A percentile compares a stretch with the other conserved stretches of the same genome.
These are phyloP conservation scores for Primulina eburnea DNA, from an alignment of 257 asterid genomes.

Conservation along the genomic window DNA sequence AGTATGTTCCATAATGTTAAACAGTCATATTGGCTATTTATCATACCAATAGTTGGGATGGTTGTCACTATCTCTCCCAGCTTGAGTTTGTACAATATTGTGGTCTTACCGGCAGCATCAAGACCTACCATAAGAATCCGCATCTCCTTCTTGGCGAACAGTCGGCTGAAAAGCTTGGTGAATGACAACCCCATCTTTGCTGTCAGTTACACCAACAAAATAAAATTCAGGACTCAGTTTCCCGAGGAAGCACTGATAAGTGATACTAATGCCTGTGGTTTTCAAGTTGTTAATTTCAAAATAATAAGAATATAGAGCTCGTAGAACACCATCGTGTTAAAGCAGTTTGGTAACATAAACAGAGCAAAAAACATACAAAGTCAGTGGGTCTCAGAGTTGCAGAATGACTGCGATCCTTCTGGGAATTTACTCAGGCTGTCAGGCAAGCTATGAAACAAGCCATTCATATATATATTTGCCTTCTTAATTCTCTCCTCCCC, in stretches of 20 bases:
- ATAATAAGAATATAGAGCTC: neutral
- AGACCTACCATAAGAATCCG: constrained; percentile 83
- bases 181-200: constrained; percentile 75
- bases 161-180: constrained; percentile 70
- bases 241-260: neutral
- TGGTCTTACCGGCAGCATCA: constrained; percentile 87
- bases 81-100: constrained; percentile 79
- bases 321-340: neutral
- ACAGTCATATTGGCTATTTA: neutral
- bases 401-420: neutral
- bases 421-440: neutral
- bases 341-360: neutral
- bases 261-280: neutral
- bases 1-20: no score
- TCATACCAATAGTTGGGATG: constrained; percentile 71
- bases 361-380: neutral
- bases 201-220: constrained; percentile 28
- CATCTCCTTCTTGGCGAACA: constrained; percentile 83
- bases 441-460: neutral
- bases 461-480: neutral
- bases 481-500: neutral
- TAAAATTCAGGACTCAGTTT: constrained; percentile 8
- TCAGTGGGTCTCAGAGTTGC: neutral
- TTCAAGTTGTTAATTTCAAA: neutral
- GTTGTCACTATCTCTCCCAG: constrained; percentile 80